Conservation (phyloP, 225 moss, liverwort and hornwort species). For the Polytrichum commune region DNA sequence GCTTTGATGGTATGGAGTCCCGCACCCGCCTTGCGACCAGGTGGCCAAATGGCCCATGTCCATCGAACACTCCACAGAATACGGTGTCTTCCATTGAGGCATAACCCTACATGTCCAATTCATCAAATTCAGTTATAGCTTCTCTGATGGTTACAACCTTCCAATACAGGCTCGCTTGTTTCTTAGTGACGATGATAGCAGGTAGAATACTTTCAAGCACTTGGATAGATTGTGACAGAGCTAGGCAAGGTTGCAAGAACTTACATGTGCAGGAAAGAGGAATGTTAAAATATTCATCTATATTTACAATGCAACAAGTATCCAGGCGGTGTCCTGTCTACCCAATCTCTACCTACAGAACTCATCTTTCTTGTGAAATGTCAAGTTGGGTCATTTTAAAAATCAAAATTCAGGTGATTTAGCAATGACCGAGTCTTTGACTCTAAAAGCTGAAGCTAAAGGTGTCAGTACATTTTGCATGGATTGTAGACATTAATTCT, state of each 20-base stretch:
- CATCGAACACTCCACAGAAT: conserved; percentile 56
- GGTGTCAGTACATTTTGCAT: too few species aligned
- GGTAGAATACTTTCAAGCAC: not conserved
- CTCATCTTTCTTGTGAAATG: too few species aligned
- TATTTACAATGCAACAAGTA: too few species aligned
- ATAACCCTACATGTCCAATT: conserved; percentile 28
- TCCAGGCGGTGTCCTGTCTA: too few species aligned
- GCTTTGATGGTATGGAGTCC: conserved; percentile 54
- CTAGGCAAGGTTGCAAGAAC: not conserved
- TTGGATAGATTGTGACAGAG: not conserved
- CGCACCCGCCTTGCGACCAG: conserved; percentile 51
- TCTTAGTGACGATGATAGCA: not conserved
- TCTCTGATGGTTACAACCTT: not conserved
- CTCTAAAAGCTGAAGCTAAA: too few species aligned
- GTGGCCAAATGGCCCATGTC: conserved; percentile 54
- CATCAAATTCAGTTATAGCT: not conserved
- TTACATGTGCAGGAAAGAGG: not conserved
- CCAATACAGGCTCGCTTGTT: not conserved
- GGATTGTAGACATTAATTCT: too few species aligned
- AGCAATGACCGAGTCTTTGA: too few species aligned
- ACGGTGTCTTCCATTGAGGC: conserved; percentile 57
- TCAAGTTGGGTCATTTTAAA: too few species aligned
- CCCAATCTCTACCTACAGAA: too few species aligned
- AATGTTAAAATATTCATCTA: not conserved
- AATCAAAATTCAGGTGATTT: too few species aligned